phyloP scores from a whole-genome alignment of 257 asterid genomes.

The Gynochthodes officinalis region DNA sequence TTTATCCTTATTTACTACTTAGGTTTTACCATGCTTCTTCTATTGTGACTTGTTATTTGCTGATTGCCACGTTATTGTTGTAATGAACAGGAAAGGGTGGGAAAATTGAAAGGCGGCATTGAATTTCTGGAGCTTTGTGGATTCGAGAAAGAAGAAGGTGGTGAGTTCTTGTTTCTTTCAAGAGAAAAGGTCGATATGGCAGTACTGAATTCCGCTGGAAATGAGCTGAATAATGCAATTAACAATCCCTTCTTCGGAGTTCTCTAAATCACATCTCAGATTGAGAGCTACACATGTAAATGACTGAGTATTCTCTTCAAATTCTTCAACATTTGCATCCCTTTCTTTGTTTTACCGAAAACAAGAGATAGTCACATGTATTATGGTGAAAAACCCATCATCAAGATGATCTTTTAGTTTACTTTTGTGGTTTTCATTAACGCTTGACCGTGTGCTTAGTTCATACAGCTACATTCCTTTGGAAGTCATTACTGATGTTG shows the following conservation, averaged over 20 bases:
- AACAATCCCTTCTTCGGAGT: slow-evolving; percentile 90
- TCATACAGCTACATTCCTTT: too few relatives aligned
- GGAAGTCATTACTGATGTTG: too few relatives aligned
- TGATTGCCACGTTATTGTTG: slow-evolving; percentile 12
- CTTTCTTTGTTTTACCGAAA: neutral
- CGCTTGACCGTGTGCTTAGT: too few relatives aligned
- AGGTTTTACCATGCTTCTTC: neutral
- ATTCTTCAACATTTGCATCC: neutral
- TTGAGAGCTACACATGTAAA: neutral
- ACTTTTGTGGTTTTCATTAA: too few relatives aligned
- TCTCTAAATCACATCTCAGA: slow-evolving; percentile 36
- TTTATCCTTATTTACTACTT: neutral
- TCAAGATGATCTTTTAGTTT: too few relatives aligned
- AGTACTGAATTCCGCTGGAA: slow-evolving; percentile 87
- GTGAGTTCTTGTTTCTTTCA: slow-evolving; percentile 71
- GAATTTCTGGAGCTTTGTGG: slow-evolving; percentile 93
- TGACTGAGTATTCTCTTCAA: neutral
- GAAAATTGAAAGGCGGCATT: slow-evolving; percentile 80
- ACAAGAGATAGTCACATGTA: neutral
- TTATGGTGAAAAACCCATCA: too few relatives aligned
- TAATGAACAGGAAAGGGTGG: slow-evolving; percentile 78
- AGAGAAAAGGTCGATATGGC: slow-evolving; percentile 82
- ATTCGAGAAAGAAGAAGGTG: slow-evolving; percentile 85
- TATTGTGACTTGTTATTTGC: neutral
- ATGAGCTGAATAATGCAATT: slow-evolving; percentile 81